A percentile compares a stretch with the other conserved stretches of the same genome.
These are phyloP conservation scores for Pisolithus thermaeus DNA, from an alignment of 1,284 basidiomycete species.

Conservation along the genomic window DNA sequence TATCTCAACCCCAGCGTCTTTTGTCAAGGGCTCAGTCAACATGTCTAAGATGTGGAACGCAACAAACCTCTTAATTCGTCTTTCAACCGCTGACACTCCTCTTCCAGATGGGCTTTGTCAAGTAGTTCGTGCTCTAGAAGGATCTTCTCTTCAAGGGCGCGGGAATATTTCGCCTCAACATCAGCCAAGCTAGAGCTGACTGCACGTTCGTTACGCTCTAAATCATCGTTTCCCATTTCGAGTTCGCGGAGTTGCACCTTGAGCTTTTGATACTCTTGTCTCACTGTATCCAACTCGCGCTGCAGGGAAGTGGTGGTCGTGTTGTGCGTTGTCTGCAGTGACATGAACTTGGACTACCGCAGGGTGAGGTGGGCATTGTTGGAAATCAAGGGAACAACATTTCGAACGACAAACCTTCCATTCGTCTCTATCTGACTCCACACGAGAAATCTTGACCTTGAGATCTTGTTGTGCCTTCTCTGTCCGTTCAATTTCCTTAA, in stretches of 20 bases:
- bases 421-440: conserved; percentile 80
- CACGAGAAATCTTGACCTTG: conserved; percentile 64
- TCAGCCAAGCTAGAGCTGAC: conserved; percentile 89
- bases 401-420: conserved; percentile 69
- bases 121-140: conserved; percentile 95
- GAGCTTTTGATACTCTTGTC: conserved; percentile 74
- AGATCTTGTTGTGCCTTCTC: conserved; percentile 84
- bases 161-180: conserved; percentile 86
- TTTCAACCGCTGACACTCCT: conserved; percentile 86
- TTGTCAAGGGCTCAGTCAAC: conserved; percentile 15
- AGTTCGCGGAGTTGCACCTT: conserved; percentile 83
- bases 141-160: conserved; percentile 93
- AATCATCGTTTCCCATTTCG: conserved; percentile 94
- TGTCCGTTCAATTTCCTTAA: conserved; percentile 81
- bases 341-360: conserved; percentile 77
- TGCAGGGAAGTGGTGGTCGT: conserved; percentile 82
- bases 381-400: not conserved
- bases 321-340: conserved; percentile 85
- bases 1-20: conserved; percentile 84
- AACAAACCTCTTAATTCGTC: conserved; percentile 87
- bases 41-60: conserved; percentile 4
- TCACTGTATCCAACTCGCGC: conserved; percentile 79
- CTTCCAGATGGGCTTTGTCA: conserved; percentile 85
- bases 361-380: conserved; percentile 5
- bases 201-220: conserved; percentile 88